Base-by-base conservation (phyloP, 2,329 filamentous ascomycete species). In the Aspergillus hortae region DNA sequence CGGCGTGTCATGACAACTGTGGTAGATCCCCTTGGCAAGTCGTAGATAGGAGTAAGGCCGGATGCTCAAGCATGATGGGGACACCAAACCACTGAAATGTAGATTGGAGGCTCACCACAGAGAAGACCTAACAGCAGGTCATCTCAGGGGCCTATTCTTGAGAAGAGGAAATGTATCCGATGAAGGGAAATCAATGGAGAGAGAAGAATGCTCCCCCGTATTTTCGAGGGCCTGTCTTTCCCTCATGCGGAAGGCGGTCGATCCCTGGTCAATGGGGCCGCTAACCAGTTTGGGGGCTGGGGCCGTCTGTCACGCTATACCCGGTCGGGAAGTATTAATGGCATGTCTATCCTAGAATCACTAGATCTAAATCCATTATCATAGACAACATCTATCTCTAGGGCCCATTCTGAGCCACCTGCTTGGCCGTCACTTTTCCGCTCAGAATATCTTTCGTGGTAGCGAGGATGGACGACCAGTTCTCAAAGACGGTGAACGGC, bases 401-500 rank as follows among this genome's bases (percentile, higher is more conserved):
- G 25, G 27, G 46, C 61, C 53, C 36, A 52, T 79, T 71, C 50
- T 74, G 68, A 10, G 89, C 89, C 21, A 89, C 86, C 43, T 89
- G 83, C 62, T 89, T 77, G 6, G 90, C 83, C 19, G 80, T 86
- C 14, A 80, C 81, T 69, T 87, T 86, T 21, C 89, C 90, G 30
- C 83, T 83, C n/a, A 80, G 77, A 63, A 96, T 90, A 53, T 87
- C 84, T 75, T 90, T 85, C 55, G 90, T 87, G 27, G 87, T 88
- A 55, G 81, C 77, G 44, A 89, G 78, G 65, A 96, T 96, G 57
- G 85, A 83, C 6, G 82, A 82, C 84, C 92, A 96, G 75, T 92
- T 85, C 63, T 89, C 80, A 69, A 96, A 96, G 3, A 89, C 85
- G 12, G 89, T 92, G 70, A 95, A 96, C 0, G 92, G 91, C 17